Conservation (phyloP, 2,329 filamentous ascomycete species). For the Hypoxylon sp. region DNA sequence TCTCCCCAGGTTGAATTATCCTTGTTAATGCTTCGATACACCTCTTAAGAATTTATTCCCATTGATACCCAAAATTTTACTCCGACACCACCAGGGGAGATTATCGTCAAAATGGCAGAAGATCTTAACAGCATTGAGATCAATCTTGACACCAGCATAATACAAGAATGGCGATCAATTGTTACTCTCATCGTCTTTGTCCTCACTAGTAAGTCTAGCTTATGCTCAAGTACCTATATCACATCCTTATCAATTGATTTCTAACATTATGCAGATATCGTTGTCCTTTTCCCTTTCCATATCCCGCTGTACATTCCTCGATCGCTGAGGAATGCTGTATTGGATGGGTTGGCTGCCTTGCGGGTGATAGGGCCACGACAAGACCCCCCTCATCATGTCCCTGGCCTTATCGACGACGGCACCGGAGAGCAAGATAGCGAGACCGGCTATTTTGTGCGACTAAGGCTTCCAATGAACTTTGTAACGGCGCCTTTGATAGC, state of each 20-base stretch:
- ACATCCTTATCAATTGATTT: slow-evolving; percentile 18
- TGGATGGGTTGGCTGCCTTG: slow-evolving; percentile 59
- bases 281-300: slow-evolving; percentile 78
- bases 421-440: slow-evolving; percentile 47
- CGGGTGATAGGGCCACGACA: slow-evolving; percentile 68
- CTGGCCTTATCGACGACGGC: slow-evolving; percentile 6
- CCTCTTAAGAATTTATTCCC: background rate
- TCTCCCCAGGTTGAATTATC: background rate
- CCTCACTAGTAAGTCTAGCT: slow-evolving; percentile 72
- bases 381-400: slow-evolving; percentile 44
- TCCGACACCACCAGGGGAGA: background rate
- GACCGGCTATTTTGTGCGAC: slow-evolving; percentile 61
- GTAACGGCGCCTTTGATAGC: slow-evolving; percentile 79
- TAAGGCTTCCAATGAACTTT: slow-evolving; percentile 77
- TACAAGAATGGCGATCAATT: slow-evolving; percentile 77
- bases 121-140: slow-evolving; percentile 29
- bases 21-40: slow-evolving; percentile 5
- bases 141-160: slow-evolving; percentile 66
- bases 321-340: slow-evolving; percentile 60
- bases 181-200: slow-evolving; percentile 78
- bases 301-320: slow-evolving; percentile 74
- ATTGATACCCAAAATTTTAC: slow-evolving; percentile 2
- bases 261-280: slow-evolving; percentile 66
- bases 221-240: slow-evolving; percentile 4
- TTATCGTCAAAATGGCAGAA: slow-evolving; percentile 41